Percentiles rank a stretch among this genome's conserved stretches.
Conservation (phyloP, 768 basidiomycete genomes). For the Lactarius tabidus region DNA sequence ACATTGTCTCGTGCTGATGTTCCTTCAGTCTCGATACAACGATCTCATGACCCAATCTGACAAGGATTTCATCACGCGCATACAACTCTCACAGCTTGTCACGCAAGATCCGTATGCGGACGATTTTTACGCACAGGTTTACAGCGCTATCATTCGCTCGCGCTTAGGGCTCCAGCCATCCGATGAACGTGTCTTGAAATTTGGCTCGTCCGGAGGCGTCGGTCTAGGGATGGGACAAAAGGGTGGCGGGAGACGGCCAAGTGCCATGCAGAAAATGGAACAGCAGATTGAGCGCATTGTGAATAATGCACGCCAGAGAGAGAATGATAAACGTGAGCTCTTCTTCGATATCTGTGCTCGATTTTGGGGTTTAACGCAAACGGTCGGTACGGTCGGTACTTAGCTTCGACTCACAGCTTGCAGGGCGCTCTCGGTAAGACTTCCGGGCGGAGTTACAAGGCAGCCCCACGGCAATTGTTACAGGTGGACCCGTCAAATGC, state of each 20-base stretch:
- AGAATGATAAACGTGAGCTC: conserved; percentile 70
- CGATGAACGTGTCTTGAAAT: conserved; percentile 80
- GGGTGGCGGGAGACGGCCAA: conserved; percentile 64
- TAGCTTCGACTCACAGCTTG: conserved; percentile 46
- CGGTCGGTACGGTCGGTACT: conserved; percentile 33
- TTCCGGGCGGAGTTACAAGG: conserved; percentile 88
- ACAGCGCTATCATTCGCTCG: conserved; percentile 77
- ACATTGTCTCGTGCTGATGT: background rate
- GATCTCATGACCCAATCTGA: conserved; percentile 97
- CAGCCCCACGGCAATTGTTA: conserved; percentile 92
- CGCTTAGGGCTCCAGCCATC: conserved; percentile 67
- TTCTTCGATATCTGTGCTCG: conserved; percentile 29
- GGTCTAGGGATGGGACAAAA: conserved; percentile 77
- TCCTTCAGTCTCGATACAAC: conserved; percentile 76
- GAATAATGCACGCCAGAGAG: conserved; percentile 79
- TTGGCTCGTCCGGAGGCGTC: conserved; percentile 78
- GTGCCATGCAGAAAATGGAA: conserved; percentile 90
- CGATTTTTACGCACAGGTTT: conserved; percentile 98
- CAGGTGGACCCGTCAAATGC: conserved; percentile 67
- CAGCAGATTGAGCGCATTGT: conserved; percentile 96
- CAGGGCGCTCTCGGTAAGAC: conserved; percentile 95
- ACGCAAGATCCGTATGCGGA: conserved; percentile 97
- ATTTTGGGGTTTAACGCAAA: conserved; percentile 10
- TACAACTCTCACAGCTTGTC: conserved; percentile 97
- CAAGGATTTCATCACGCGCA: conserved; percentile 99